Base-by-base conservation (phyloP, 2,329 filamentous ascomycete species). In the Fusarium sp. region DNA sequence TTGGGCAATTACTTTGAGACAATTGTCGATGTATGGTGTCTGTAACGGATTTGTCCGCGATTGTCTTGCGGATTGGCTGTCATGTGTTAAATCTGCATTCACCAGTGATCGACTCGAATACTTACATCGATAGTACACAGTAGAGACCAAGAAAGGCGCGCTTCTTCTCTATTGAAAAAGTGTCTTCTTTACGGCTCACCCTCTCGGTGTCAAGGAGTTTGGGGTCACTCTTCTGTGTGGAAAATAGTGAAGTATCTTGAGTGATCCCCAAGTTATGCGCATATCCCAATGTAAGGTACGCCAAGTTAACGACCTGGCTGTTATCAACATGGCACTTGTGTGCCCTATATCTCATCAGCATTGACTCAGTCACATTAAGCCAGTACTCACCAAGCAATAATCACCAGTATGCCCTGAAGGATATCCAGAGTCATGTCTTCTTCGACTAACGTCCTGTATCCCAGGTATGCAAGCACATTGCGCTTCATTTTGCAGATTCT, bases 341-440 rank as follows among this genome's bases (percentile, higher is more conserved):
- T 18, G 76, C 77, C 81, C 81, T 82, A 21, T 0, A 11, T 10
- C 7, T 2, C 7, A 8, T 69, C 20, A 66, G 30, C 6, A 48
- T 32, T 11, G 13, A 4, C 11, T 12, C 27, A 5, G 11, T n/a
- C 7, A 21, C 4, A 7, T 13, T 12, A 20, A 4, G n/a, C 18
- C 16, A 12, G 9, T 20, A 43, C 75, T 51, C 76, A 85, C 84
- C 84, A 86, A 23, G 82, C 79, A 56, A 85, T 75, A 42, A 80
- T 79, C 45, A 85, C 77, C 10, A 86, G 64, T 11, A 85, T 73
- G 0, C 83, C 84, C 70, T 86, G 83, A 2, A 86, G 77, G 5
- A 84, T 71, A 58, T 85, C 83, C 11, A 86, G 59, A 18, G 76
- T 78, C 32, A 76, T 76, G 41, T 84, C 79, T 20, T 80, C 80